Evolutionary conservation across 345 rosid species (phyloP).

Genomic region (Eucalyptus regnans): DNA sequence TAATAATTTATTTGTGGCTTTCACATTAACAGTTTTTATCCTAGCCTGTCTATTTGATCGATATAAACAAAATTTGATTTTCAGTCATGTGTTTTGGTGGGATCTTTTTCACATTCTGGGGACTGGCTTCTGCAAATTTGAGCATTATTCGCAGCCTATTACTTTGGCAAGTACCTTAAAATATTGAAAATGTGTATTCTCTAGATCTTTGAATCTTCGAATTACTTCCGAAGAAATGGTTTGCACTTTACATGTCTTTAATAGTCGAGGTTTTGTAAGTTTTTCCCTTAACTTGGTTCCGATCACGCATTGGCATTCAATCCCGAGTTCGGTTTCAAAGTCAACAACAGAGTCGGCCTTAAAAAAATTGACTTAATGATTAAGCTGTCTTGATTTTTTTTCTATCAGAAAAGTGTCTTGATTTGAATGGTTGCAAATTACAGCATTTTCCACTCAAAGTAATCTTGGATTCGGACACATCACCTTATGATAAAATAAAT

Average conservation of each 20-base stretch:
- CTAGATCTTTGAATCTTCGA: no score
- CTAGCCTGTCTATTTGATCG: neutral
- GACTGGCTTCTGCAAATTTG: neutral
- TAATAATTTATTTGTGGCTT: neutral
- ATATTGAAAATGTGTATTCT: neutral
- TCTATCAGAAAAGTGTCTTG: neutral
- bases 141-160: neutral
- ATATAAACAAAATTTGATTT: neutral
- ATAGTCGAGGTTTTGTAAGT: no score
- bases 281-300: neutral
- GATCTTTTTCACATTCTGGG: neutral
- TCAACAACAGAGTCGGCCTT: neutral
- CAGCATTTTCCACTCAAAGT: neutral
- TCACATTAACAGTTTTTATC: neutral
- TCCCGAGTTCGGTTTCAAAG: neutral
- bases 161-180: neutral
- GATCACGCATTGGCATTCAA: neutral
- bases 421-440: neutral
- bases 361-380: neutral
- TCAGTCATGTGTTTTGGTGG: neutral
- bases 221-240: no score
- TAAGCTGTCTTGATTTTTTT: neutral
- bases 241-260: no score
- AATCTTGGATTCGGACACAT: neutral
- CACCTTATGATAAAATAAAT: neutral